A percentile compares a stretch with the other conserved stretches of the same genome.
Conservation (phyloP, 139 green algal species). For the Eudorina sp. region DNA sequence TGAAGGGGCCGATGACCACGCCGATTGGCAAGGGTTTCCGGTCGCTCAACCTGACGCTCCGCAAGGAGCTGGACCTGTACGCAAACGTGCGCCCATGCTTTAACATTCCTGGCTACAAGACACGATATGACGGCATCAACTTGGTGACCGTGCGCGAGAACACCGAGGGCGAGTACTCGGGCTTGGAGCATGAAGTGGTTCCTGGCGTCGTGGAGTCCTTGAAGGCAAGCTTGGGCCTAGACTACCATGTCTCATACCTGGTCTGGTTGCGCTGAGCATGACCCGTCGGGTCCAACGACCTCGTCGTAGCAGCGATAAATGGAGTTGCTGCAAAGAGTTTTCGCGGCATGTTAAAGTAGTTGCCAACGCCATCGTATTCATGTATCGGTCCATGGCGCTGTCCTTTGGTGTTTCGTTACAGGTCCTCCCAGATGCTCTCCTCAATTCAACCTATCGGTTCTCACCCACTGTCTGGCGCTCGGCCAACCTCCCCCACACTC, state of each 20-base stretch:
- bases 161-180: slow-evolving; percentile 97
- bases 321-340: too few relatives aligned
- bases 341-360: too few relatives aligned
- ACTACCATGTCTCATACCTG: too few relatives aligned
- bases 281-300: too few relatives aligned
- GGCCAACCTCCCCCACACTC: not conserved
- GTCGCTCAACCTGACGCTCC: slow-evolving; percentile 96
- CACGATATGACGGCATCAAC: slow-evolving; percentile 95
- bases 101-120: slow-evolving; percentile 95
- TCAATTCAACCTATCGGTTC: too few relatives aligned
- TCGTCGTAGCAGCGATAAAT: too few relatives aligned
- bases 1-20: slow-evolving; percentile 98
- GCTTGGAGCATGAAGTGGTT: slow-evolving; percentile 96
- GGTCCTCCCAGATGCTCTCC: too few relatives aligned
- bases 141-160: slow-evolving; percentile 98
- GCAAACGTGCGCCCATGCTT: slow-evolving; percentile 98
- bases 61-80: slow-evolving; percentile 96
- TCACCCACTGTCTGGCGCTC: too few relatives aligned
- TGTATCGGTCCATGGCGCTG: too few relatives aligned
- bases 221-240: slow-evolving; percentile 86
- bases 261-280: too few relatives aligned
- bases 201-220: slow-evolving; percentile 94
- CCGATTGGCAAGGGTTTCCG: slow-evolving; percentile 97
- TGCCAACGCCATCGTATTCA: too few relatives aligned
- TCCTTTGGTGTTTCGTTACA: too few relatives aligned